A percentile compares a stretch with the other conserved stretches of the same genome.
Conservation (phyloP, 2,329 filamentous ascomycete genomes). For the Lasiodiplodia theobromae region DNA sequence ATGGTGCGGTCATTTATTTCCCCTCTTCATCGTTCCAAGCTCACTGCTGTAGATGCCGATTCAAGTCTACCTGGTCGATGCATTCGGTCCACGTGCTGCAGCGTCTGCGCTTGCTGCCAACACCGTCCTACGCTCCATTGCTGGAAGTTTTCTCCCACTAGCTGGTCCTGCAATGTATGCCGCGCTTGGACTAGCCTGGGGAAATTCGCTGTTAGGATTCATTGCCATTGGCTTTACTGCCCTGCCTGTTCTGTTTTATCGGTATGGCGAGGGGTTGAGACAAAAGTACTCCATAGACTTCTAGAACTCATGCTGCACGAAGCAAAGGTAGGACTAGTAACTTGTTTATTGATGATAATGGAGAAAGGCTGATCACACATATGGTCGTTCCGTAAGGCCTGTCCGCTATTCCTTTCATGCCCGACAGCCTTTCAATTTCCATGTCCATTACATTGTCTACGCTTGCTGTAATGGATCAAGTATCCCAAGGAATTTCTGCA, state of each 20-base stretch:
- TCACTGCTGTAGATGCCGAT: slow-evolving; percentile 32
- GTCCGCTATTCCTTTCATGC: no score
- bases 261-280: slow-evolving; percentile 64
- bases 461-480: no score
- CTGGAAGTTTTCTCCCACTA: slow-evolving; percentile 34
- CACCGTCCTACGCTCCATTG: slow-evolving; percentile 33
- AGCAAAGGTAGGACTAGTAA: no score
- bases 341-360: no score
- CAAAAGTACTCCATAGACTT: not conserved
- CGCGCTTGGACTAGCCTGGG: slow-evolving; percentile 34
- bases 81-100: slow-evolving; percentile 40
- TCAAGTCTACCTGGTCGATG: slow-evolving; percentile 45
- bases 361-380: no score
- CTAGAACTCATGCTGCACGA: not conserved
- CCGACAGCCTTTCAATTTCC: no score
- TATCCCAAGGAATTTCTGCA: no score
- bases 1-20: not conserved
- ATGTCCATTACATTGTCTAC: no score
- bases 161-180: slow-evolving; percentile 34
- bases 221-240: slow-evolving; percentile 71
- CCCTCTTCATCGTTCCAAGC: not conserved
- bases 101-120: slow-evolving; percentile 47
- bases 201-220: slow-evolving; percentile 66
- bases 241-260: slow-evolving; percentile 74
- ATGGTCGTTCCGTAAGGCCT: no score